Base-by-base conservation (phyloP, 805 yeast genomes). In the Clavispora santaluciae region DNA sequence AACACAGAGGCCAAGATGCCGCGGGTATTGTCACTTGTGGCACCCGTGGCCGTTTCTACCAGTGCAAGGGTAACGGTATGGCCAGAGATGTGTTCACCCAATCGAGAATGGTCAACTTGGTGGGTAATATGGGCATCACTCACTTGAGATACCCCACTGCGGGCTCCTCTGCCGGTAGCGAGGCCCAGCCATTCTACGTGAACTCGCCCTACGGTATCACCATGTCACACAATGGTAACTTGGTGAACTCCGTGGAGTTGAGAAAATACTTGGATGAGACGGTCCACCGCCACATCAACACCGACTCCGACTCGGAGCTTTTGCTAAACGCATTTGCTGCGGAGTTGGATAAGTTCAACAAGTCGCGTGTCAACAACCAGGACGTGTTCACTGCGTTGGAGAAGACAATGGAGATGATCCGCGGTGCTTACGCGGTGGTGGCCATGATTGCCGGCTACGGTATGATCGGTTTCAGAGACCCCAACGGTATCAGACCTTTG, bases 11-110 rank as follows among this genome's bases (percentile, higher is more conserved):
- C 35, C 99, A 93, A 69, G 99, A 93, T 63, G 99, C 99, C 9
- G 96, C 97, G n/a, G 99, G 99, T 49, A 91, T 93, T 41, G 93
- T 88, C 18, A 93, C 99, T 6, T 88, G 96, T 62, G 98, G 96
- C 40, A 72, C 84, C 34, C 81, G 91, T 46, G 99, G 98, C 49
- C 76, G 99, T 44, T 76, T 93, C 44, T 90, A 87, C 68, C 98
- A 91, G 68, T 93, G 99, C 65, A 93, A 93, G 69, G 99, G 99
- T 55, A 91, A 89, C 63, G 99, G 99, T 51, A 87, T 93, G 96
- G 98, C 96, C 44, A 78, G 95, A 56, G 99, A 93, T 59, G 99
- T 93, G 25, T 93, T 93, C 78, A 88, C 95, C 35, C 86, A 81
- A 60, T 66, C 69, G 34, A 78, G 98, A 58, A 78, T 91, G 76